phyloP scores from a whole-genome alignment of 192 early-diverging fungal genomes.

The Entophlyctis luteolus region DNA sequence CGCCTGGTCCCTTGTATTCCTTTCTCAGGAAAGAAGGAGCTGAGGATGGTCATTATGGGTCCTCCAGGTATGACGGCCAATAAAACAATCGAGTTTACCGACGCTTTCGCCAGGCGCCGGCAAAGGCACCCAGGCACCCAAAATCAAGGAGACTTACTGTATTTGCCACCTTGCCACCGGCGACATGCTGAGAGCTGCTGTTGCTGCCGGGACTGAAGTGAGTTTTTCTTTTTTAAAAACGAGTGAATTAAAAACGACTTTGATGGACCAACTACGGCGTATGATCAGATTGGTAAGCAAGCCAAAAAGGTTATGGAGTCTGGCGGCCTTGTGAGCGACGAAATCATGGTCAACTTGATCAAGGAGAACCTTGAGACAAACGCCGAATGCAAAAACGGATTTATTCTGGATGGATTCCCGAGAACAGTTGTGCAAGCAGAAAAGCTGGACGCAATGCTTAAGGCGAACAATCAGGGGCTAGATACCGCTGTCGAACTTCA shows the following conservation, averaged over 20 bases:
- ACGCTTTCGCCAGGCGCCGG: slow-evolving; percentile 51
- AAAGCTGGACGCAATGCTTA: slow-evolving; percentile 97
- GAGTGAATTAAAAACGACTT: too few species aligned
- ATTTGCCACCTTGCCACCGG: slow-evolving; percentile 98
- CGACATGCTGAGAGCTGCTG: slow-evolving; percentile 98
- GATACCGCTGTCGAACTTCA: slow-evolving; percentile 88
- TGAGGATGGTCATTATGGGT: slow-evolving; percentile 76
- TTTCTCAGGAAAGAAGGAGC: slow-evolving; percentile 46
- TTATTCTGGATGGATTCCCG: slow-evolving; percentile 99
- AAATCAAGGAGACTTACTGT: slow-evolving; percentile 92
- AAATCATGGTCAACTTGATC: slow-evolving; percentile 97
- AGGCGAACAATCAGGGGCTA: slow-evolving; percentile 70
- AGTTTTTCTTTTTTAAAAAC: too few species aligned
- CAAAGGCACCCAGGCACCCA: slow-evolving; percentile 93
- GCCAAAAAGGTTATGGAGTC: slow-evolving; percentile 99
- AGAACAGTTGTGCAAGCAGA: slow-evolving; percentile 96
- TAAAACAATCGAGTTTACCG: too few species aligned
- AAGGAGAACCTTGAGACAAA: slow-evolving; percentile 93
- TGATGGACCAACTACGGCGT: too few species aligned
- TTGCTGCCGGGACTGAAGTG: slow-evolving; percentile 80
- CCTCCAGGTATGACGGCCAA: slow-evolving; percentile 77
- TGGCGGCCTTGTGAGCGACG: slow-evolving; percentile 94
- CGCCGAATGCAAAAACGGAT: slow-evolving; percentile 93
- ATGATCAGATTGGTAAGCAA: slow-evolving; percentile 77
- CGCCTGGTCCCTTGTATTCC: too few species aligned